These are phyloP conservation scores for Candida vaughaniae DNA, from an alignment of 805 yeast genomes.

Conservation along the genomic window DNA sequence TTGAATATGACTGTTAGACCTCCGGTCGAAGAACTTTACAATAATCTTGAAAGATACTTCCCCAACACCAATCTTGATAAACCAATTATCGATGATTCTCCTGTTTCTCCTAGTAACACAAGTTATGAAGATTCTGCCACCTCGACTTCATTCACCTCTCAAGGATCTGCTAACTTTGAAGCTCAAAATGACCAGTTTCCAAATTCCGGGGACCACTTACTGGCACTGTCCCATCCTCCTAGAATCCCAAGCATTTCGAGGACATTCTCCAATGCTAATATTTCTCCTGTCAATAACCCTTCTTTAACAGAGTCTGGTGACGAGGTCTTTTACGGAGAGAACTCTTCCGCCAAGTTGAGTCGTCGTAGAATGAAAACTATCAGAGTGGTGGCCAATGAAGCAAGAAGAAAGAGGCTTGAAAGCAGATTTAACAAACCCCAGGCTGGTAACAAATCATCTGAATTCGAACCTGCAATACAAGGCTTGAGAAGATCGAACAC, in stretches of 20 bases:
- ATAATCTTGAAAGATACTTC: constrained; percentile 86
- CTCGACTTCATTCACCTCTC: constrained; percentile 2
- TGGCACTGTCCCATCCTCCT: constrained; percentile 2
- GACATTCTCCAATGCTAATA: constrained; percentile 43
- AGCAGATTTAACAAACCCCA: constrained; percentile 11
- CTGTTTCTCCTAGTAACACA: constrained; percentile 45
- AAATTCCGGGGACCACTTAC: not conserved
- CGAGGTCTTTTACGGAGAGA: constrained; percentile 35
- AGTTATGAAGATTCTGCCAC: constrained; percentile 1
- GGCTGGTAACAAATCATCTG: not conserved
- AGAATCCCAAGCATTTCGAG: constrained; percentile 38
- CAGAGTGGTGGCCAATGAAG: constrained; percentile 91
- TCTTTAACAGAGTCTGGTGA: constrained; percentile 26
- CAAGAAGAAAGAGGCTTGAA: constrained; percentile 43
- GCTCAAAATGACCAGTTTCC: not conserved
- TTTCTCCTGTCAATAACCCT: constrained; percentile 28
- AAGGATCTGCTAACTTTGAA: constrained; percentile 1
- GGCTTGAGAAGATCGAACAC: constrained; percentile 71
- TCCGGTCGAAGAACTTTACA: constrained; percentile 89
- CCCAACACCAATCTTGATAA: constrained; percentile 91
- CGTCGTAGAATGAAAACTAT: constrained; percentile 82
- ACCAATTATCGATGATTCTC: constrained; percentile 78
- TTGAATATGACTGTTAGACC: constrained; percentile 73
- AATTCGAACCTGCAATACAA: not conserved
- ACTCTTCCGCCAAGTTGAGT: constrained; percentile 36